A percentile compares a stretch with the other conserved stretches of the same genome.
These are phyloP conservation scores for Aphanomyces stellatus DNA, from an alignment of 352 stramenopile genomes.

Conservation along the genomic window DNA sequence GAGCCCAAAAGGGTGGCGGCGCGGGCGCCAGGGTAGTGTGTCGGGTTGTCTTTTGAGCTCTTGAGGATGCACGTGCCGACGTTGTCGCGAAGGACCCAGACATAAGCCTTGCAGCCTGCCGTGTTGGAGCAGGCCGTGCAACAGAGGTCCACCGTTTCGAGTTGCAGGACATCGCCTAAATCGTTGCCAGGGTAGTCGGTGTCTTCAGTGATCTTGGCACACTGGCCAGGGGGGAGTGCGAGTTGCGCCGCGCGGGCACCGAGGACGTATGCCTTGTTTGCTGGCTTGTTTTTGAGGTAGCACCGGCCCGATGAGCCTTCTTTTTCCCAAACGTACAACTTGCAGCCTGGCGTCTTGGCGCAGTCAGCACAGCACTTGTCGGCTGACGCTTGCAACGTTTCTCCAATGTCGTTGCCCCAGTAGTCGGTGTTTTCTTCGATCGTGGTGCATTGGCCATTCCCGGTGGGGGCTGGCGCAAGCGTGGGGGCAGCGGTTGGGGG, in stretches of 20 bases:
- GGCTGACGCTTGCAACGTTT: background rate
- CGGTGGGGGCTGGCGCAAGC: no score
- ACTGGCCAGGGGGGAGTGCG: background rate
- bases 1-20: no score
- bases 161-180: background rate
- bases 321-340: background rate
- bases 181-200: slow-evolving; percentile 7
- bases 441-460: no score
- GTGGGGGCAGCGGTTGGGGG: no score
- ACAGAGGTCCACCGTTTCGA: background rate
- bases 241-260: background rate
- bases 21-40: background rate
- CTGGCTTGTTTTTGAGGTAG: background rate
- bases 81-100: slow-evolving; percentile 1
- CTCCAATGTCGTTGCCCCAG: background rate
- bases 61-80: slow-evolving; percentile 11
- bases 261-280: background rate
- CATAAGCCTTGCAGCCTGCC: background rate
- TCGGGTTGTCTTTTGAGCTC: background rate
- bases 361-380: background rate
- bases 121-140: background rate
- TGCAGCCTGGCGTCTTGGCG: background rate
- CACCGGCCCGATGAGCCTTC: background rate
- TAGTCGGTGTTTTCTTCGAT: background rate
- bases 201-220: background rate